phyloP scores from a whole-genome alignment of 345 rosid genomes.

The Citrus trifoliata region DNA sequence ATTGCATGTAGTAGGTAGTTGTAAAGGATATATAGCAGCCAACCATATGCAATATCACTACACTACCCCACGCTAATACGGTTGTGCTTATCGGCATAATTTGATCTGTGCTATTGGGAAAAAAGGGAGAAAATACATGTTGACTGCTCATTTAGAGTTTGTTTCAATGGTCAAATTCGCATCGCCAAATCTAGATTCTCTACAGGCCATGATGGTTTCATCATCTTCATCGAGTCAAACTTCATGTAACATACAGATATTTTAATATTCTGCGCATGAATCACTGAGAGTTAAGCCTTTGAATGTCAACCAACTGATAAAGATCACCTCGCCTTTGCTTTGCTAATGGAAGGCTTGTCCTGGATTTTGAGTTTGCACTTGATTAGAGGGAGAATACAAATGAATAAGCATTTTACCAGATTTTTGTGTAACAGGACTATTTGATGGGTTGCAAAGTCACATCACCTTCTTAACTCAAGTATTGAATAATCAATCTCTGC shows the following conservation, averaged over 20 bases:
- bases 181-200: neutral
- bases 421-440: neutral
- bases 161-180: neutral
- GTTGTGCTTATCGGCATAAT: neutral
- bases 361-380: constrained; percentile 14
- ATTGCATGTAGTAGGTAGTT: neutral
- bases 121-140: neutral
- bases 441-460: neutral
- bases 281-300: constrained; percentile 30
- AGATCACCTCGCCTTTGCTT: constrained; percentile 56
- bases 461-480: constrained; percentile 72
- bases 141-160: neutral
- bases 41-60: neutral
- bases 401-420: neutral
- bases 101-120: neutral
- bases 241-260: neutral
- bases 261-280: neutral
- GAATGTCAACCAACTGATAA: constrained; percentile 50
- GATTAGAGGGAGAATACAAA: neutral
- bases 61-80: neutral
- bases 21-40: neutral
- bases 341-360: constrained; percentile 67
- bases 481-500: constrained; percentile 83
- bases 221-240: neutral
- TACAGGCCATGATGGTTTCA: neutral